phyloP scores from a whole-genome alignment of 768 basidiomycete genomes.

The Calocybe gangraenosa region DNA sequence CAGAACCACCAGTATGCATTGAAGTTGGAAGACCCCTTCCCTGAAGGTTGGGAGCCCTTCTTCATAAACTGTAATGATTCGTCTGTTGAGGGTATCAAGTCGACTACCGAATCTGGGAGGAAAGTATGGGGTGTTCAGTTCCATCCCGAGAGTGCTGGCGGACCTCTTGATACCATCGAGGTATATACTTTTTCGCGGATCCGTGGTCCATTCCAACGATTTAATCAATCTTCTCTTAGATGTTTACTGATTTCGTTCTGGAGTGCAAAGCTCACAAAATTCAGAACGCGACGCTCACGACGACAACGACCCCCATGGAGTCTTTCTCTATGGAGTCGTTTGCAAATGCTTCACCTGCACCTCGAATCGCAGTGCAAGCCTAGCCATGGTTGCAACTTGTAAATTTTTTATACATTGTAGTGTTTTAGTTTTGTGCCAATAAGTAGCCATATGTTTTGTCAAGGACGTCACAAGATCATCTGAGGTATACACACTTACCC shows the following conservation, averaged over 20 bases:
- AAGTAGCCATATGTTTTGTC: neutral
- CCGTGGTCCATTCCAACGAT: slow-evolving; percentile 2
- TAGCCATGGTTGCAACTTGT: slow-evolving; percentile 11
- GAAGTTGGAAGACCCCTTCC: slow-evolving; percentile 91
- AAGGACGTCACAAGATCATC: slow-evolving; percentile 9
- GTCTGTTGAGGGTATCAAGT: slow-evolving; percentile 98
- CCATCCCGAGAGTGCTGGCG: slow-evolving; percentile 97
- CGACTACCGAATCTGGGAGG: slow-evolving; percentile 83
- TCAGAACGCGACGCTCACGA: slow-evolving; percentile 17
- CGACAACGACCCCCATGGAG: neutral
- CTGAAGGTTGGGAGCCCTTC: slow-evolving; percentile 95
- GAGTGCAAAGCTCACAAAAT: slow-evolving; percentile 68
- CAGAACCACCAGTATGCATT: slow-evolving; percentile 99
- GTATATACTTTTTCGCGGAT: slow-evolving; percentile 34
- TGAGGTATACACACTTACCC: neutral
- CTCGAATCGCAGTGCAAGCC: slow-evolving; percentile 13
- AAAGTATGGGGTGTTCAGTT: slow-evolving; percentile 98
- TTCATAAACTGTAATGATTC: slow-evolving; percentile 99
- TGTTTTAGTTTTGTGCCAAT: slow-evolving; percentile 1
- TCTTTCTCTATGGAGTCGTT: slow-evolving; percentile 2
- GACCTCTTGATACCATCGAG: slow-evolving; percentile 98
- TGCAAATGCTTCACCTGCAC: slow-evolving; percentile 5
- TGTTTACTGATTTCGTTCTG: slow-evolving; percentile 89
- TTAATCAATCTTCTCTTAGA: slow-evolving; percentile 37
- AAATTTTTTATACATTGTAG: slow-evolving; percentile 10